phyloP scores from a whole-genome alignment of 306 rosid genomes.

The Dryas drummondii region DNA sequence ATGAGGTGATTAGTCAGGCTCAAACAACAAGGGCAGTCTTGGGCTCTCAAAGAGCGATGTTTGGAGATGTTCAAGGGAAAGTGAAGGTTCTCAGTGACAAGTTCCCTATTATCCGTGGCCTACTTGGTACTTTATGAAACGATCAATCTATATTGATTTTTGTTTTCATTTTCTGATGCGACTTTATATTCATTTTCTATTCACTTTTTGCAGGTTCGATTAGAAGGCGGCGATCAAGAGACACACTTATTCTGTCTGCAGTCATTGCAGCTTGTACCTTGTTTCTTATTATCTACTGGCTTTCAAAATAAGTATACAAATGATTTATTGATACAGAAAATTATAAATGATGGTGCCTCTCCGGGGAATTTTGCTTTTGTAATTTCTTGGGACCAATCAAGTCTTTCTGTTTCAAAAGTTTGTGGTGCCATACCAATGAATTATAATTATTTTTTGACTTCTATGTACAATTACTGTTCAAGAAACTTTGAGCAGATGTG shows the following conservation, averaged over 20 bases:
- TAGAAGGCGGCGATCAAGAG: conserved; percentile 82
- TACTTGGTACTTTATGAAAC: conserved; percentile 59
- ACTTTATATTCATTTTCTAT: conserved; percentile 19
- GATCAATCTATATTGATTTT: background rate
- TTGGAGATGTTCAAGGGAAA: conserved; percentile 98
- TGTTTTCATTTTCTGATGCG: background rate
- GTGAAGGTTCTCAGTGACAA: conserved; percentile 80
- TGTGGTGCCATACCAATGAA: conserved; percentile 16
- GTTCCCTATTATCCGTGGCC: conserved; percentile 80
- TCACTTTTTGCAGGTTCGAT: conserved; percentile 66
- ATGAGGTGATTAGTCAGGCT: conserved; percentile 98
- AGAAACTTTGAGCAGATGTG: background rate
- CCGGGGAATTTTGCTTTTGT: conserved; percentile 36
- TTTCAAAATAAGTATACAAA: conserved; percentile 61
- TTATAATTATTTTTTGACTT: background rate
- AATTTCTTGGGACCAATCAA: conserved; percentile 28
- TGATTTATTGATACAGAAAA: conserved; percentile 34
- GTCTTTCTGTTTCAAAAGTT: conserved; percentile 18
- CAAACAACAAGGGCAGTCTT: conserved; percentile 85
- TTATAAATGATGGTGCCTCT: conserved; percentile 24
- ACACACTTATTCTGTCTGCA: conserved; percentile 81
- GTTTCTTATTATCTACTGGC: conserved; percentile 96
- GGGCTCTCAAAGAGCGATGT: conserved; percentile 78
- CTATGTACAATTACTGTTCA: background rate
- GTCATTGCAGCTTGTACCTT: conserved; percentile 96